Evolutionary conservation across 2,329 filamentous ascomycete genomes (phyloP).

Genomic region (Kalmusia sp.): DNA sequence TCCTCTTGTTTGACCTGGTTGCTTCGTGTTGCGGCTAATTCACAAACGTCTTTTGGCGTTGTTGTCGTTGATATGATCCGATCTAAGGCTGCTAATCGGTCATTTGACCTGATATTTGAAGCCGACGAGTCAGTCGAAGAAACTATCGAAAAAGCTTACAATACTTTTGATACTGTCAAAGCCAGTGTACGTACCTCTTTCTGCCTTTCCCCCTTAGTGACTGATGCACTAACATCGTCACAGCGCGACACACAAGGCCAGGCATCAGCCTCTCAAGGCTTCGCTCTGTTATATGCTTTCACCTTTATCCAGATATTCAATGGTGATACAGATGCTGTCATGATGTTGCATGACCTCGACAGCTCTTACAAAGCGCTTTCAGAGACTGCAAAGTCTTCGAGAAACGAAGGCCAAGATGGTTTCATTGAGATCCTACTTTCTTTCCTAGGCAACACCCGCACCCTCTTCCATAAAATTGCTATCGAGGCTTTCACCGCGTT

Average conservation of each 20-base stretch:
- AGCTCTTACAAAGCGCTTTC: slow-evolving; percentile 71
- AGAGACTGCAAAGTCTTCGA: slow-evolving; percentile 47
- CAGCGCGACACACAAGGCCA: slow-evolving; percentile 35
- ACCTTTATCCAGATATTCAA: slow-evolving; percentile 90
- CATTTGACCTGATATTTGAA: slow-evolving; percentile 54
- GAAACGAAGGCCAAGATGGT: slow-evolving; percentile 31
- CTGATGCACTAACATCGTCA: slow-evolving; percentile 15
- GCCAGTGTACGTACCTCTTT: slow-evolving; percentile 27
- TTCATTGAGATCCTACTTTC: slow-evolving; percentile 90
- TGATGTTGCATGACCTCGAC: slow-evolving; percentile 81
- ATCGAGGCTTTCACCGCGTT: slow-evolving; percentile 89
- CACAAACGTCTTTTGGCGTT: slow-evolving; percentile 34
- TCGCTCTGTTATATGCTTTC: slow-evolving; percentile 83
- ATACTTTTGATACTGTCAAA: slow-evolving; percentile 37
- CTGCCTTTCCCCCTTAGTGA: background rate
- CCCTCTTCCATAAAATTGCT: slow-evolving; percentile 83
- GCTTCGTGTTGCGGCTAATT: slow-evolving; percentile 39
- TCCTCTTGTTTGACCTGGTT: slow-evolving; percentile 62
- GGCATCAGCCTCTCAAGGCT: slow-evolving; percentile 61
- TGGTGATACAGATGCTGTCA: slow-evolving; percentile 83
- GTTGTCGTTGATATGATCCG: slow-evolving; percentile 39
- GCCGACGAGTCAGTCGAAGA: slow-evolving; percentile 55
- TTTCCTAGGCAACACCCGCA: slow-evolving; percentile 84
- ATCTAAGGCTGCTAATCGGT: slow-evolving; percentile 37
- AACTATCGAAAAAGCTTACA: slow-evolving; percentile 41